phyloP scores from a whole-genome alignment of 208 protist species.

The Endotrypanum monterogeii region DNA sequence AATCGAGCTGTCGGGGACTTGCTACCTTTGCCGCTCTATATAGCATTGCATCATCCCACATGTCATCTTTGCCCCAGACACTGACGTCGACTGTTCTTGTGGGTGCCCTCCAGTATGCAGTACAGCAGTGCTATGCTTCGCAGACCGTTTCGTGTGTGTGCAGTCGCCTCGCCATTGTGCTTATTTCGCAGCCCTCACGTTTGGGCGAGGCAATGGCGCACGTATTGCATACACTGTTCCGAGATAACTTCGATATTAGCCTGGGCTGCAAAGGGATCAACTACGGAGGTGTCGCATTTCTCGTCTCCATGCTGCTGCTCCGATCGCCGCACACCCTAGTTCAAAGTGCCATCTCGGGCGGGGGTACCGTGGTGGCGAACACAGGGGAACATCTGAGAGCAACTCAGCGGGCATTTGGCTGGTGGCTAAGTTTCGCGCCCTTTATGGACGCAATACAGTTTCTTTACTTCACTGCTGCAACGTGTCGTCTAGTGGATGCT shows the following conservation, averaged over 20 bases:
- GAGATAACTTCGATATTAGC: constrained; percentile 4
- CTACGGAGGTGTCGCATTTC: constrained; percentile 21
- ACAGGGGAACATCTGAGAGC: not conserved
- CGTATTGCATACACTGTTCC: constrained; percentile 20
- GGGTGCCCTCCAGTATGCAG: constrained; percentile 9
- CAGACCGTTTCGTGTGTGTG: constrained; percentile 30
- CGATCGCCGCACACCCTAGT: constrained; percentile 12
- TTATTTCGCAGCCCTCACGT: constrained; percentile 10
- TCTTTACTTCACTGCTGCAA: constrained; percentile 23
- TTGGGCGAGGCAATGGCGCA: constrained; percentile 6
- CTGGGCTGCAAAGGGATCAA: constrained; percentile 13
- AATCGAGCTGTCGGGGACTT: constrained; percentile 20
- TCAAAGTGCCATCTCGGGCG: not conserved
- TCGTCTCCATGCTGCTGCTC: constrained; percentile 23
- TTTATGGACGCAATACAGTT: constrained; percentile 32
- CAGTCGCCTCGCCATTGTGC: constrained; percentile 10
- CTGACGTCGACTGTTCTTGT: not conserved
- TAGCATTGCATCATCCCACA: not conserved
- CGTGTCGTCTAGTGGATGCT: constrained; percentile 15
- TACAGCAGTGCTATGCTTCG: constrained; percentile 9
- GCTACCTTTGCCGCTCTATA: constrained; percentile 3
- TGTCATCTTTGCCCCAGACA: not conserved
- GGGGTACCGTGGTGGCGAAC: not conserved
- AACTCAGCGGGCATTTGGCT: constrained; percentile 30
- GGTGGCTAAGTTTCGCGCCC: constrained; percentile 36